Percentiles rank a stretch among this genome's conserved stretches.
Conservation (phyloP, 2,329 filamentous ascomycete species). For the Beauveria sp. region DNA sequence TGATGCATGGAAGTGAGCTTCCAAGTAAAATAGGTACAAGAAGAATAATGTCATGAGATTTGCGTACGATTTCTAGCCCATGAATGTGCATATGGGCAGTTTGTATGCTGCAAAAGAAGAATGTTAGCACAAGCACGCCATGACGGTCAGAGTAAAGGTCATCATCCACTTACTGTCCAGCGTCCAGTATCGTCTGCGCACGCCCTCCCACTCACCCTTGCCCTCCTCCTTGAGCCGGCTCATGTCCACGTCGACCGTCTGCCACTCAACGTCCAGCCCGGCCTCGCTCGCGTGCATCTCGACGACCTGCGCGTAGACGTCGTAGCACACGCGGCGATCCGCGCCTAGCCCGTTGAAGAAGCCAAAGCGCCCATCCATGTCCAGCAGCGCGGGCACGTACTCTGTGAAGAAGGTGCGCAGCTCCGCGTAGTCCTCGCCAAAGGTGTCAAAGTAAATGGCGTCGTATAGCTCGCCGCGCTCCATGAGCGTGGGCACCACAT, state of each 20-base stretch:
- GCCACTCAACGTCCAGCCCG: conserved; percentile 84
- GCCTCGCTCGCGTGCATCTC: conserved; percentile 88
- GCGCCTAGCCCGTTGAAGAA: conserved; percentile 91
- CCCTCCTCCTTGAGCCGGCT: conserved; percentile 55
- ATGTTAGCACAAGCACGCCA: conserved; percentile 17
- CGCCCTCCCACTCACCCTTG: conserved; percentile 77
- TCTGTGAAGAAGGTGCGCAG: conserved; percentile 84
- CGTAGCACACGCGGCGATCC: conserved; percentile 87
- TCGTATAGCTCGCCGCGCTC: conserved; percentile 66
- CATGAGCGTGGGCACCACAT: conserved; percentile 62
- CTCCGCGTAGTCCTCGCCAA: conserved; percentile 86
- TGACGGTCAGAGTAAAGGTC: neutral
- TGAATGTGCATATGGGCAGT: conserved; percentile 66
- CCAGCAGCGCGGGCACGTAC: conserved; percentile 71
- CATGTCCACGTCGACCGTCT: conserved; percentile 66
- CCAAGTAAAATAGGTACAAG: conserved; percentile 3
- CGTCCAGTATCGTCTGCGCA: conserved; percentile 84
- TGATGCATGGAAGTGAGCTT: neutral
- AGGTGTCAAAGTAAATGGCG: conserved; percentile 95
- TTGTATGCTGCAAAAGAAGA: conserved; percentile 49
- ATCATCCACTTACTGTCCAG: conserved; percentile 52
- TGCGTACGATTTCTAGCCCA: conserved; percentile 41
- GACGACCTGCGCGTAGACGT: conserved; percentile 87
- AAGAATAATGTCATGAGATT: neutral
- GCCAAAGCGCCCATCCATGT: conserved; percentile 66